Percentiles rank a stretch among this genome's conserved stretches.
These are phyloP conservation scores for Ustilago lituana DNA, from an alignment of 1,284 basidiomycete genomes.

Conservation along the genomic window DNA sequence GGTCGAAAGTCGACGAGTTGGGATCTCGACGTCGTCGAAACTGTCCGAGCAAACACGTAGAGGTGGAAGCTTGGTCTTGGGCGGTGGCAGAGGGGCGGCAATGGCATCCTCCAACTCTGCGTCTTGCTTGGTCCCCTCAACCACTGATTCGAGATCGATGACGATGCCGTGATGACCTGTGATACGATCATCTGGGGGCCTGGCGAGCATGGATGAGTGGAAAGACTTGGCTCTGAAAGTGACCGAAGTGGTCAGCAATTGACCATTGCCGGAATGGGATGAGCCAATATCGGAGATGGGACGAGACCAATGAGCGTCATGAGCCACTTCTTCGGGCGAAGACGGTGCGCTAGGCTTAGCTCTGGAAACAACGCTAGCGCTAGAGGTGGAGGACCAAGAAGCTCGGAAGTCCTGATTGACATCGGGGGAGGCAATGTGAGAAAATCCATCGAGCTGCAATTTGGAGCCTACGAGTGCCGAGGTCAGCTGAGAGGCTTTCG, in stretches of 20 bases:
- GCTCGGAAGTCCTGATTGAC: conserved; percentile 15
- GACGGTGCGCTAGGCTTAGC: conserved; percentile 20
- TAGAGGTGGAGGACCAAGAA: conserved; percentile 12
- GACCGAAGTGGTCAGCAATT: background rate
- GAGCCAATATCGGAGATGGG: conserved; percentile 6
- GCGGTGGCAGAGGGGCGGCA: background rate
- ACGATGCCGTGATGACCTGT: conserved; percentile 3
- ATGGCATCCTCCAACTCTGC: background rate
- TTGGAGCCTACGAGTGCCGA: conserved; percentile 16
- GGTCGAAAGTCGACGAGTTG: background rate
- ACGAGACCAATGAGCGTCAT: conserved; percentile 6
- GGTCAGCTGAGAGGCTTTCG: conserved; percentile 17
- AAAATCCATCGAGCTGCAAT: conserved; percentile 21
- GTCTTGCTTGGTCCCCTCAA: background rate
- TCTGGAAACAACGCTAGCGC: background rate
- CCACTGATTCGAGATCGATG: conserved; percentile 16
- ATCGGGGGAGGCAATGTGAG: conserved; percentile 9
- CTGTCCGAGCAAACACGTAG: background rate
- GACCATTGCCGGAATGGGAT: background rate
- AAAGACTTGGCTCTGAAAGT: conserved; percentile 1
- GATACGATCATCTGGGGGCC: background rate
- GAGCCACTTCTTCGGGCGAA: conserved; percentile 11
- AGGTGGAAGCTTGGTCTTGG: background rate
- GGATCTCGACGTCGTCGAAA: background rate
- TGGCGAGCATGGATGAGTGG: background rate